Base-by-base conservation (phyloP, 73 alveolate genomes). In the Effrenium voratum region DNA sequence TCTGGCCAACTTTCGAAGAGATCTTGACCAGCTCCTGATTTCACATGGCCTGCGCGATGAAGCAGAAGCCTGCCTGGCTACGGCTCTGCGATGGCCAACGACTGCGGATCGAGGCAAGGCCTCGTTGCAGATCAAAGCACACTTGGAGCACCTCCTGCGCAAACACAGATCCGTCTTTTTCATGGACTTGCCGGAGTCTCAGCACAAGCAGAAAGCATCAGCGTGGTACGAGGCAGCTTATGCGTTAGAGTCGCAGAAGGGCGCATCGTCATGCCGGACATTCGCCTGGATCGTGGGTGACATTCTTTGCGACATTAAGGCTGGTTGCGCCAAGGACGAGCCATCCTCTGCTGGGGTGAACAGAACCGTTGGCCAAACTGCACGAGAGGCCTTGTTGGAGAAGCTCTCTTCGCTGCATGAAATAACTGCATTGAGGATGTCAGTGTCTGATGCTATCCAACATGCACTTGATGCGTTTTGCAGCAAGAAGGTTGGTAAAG, bases 221-320 rank as follows among this genome's bases (percentile, higher is more conserved):
- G 77, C 77, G 10, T 66, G 77, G 77, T 66, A 66, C 77, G 77
- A 66, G 36, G 77, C n/a, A 36, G 77, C 77, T 22, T 66, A 66
- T 40, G 77, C 28, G n/a, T 36, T 36, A 66, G 43, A 40, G 40
- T 12, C 28, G 77, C 32, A 32, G 77, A 52, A 52, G 19, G 19
- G 63, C 26, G 63, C 19, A 12, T 52, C 63, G 8, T 8, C 8
- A 19, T 52, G n/a, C n/a, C n/a, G n/a, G n/a, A n/a, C n/a, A n/a
- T 66, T 66, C n/a, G 77, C 77, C n/a, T 66, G 77, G 77, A 66
- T 66, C 36, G 77, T 66, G 43, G 34, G n/a, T 40, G 77, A 66
- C 40, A 30, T 66, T 40, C n/a, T 66, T 36, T 32, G n/a, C 77
- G 77, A 66, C 43, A 66, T 66, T 12, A 0, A 66, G 40, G 43